phyloP scores from a whole-genome alignment of 176 grass and related monocot genomes.

The Avena eriantha region DNA sequence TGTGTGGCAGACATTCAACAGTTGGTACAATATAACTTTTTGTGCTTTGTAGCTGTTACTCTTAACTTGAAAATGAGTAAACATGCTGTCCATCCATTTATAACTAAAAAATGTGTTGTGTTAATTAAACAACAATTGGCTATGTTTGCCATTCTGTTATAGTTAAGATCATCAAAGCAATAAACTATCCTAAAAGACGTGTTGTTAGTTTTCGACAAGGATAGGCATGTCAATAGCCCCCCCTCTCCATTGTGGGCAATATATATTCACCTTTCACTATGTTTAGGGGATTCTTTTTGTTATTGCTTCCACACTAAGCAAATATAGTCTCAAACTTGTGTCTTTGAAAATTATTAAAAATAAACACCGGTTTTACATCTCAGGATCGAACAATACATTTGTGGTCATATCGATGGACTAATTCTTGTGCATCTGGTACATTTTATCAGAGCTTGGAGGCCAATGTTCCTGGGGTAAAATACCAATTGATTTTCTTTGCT shows the following conservation, averaged over 20 bases:
- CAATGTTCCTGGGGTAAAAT: constrained; percentile 83
- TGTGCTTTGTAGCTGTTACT: background rate
- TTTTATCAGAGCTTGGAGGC: constrained; percentile 71
- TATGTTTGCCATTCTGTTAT: background rate
- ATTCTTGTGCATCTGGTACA: constrained; percentile 21
- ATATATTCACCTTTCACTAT: constrained; percentile 4
- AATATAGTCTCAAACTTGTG: constrained; percentile 7
- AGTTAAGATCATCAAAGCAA: constrained; percentile 16
- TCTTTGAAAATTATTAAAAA: background rate
- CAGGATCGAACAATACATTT: background rate
- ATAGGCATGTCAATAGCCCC: background rate
- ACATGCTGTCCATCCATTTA: background rate
- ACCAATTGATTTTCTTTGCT: constrained; percentile 66
- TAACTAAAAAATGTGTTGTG: background rate
- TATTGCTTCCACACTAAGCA: constrained; percentile 5
- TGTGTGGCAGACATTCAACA: constrained; percentile 8
- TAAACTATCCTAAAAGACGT: constrained; percentile 9
- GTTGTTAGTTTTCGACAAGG: background rate
- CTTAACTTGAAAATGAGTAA: constrained; percentile 4
- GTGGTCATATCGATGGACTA: constrained; percentile 29
- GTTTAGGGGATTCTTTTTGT: constrained; percentile 17
- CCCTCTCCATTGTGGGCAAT: background rate
- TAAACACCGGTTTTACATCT: background rate
- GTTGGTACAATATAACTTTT: background rate
- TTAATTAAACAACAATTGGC: background rate